Evolutionary conservation across 2,329 filamentous ascomycete genomes (phyloP).

Genomic region (Fusarium ramigenum): DNA sequence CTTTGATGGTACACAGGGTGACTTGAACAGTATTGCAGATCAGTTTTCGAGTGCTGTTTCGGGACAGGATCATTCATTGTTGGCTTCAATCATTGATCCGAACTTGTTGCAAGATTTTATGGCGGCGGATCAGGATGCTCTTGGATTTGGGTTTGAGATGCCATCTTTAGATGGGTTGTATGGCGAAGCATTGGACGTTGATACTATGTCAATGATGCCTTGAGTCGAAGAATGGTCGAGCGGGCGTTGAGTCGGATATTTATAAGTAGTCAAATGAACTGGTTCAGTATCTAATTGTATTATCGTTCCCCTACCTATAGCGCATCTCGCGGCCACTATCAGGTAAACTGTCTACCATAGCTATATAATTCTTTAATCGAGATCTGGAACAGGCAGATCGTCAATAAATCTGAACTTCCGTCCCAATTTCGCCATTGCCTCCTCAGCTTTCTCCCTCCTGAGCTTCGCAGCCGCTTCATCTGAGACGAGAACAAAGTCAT

Average conservation of each 20-base stretch:
- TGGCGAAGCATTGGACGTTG: background rate
- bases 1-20: background rate
- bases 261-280: background rate
- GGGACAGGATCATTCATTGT: background rate
- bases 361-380: background rate
- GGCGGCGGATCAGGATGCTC: background rate
- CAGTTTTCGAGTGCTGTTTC: background rate
- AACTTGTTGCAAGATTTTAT: slow-evolving; percentile 4
- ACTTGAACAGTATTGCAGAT: background rate
- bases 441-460: slow-evolving; percentile 11
- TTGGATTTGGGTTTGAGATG: background rate
- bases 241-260: rapidly evolving
- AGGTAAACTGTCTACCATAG: rapidly evolving
- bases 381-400: slow-evolving; percentile 12
- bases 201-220: background rate
- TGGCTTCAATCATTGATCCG: background rate
- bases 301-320: background rate
- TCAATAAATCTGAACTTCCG: slow-evolving; percentile 13
- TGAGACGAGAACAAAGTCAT: slow-evolving; percentile 19
- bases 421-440: slow-evolving; percentile 12
- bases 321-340: rapidly evolving
- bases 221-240: background rate
- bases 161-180: background rate
- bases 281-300: too few relatives aligned
- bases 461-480: slow-evolving; percentile 10